Base-by-base conservation (phyloP, 345 rosid genomes). In the Gossypium bickii region DNA sequence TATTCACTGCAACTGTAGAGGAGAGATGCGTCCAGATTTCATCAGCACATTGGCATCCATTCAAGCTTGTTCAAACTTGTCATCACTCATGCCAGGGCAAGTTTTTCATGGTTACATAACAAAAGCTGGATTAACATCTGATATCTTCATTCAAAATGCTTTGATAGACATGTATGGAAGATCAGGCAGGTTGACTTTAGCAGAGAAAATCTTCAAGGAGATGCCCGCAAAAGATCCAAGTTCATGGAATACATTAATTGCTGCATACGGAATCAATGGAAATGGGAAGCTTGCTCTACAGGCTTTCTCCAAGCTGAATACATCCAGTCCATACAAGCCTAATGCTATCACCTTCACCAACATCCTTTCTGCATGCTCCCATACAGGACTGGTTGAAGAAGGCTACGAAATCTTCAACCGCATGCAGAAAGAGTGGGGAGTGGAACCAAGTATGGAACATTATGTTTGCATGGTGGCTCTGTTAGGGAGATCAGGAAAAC, bases 381-480 rank as follows among this genome's bases (percentile, higher is more conserved):
- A 86, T 73, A 61, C 77, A 7, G 85, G 89, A 18, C 56, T 84
- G 65, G 77, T 87, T 22, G 80, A 79, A 66, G 87, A 82, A 77
- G 88, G 91, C 62, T 76, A 59, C 25, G 10, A 67, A 25, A 59
- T 79, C 77, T 87, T 87, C 52, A 53, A 69, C 59, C 15, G 65
- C 76, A 84, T 86, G 85, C 51, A 59, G 83, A 55, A 59, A 20
- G 52, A 22, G 10, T 66, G 83, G 16, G 71, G 80, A 15, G 16
- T 83, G 1, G 67, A 76, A 27, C 88, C 87, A 2, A 74, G 68
- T 2, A 84, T 80, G 64, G 89, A 86, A 25, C 91, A 86, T 65
- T 80, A 63, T 72, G 85, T 78, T 11, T 83, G 91, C 59, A 75
- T 82, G 86, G 85, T 89, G 7, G 91, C 82, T 74, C 80, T 89